Base-by-base conservation (phyloP, 805 yeast species). In the Isabelozyma gotoi region DNA sequence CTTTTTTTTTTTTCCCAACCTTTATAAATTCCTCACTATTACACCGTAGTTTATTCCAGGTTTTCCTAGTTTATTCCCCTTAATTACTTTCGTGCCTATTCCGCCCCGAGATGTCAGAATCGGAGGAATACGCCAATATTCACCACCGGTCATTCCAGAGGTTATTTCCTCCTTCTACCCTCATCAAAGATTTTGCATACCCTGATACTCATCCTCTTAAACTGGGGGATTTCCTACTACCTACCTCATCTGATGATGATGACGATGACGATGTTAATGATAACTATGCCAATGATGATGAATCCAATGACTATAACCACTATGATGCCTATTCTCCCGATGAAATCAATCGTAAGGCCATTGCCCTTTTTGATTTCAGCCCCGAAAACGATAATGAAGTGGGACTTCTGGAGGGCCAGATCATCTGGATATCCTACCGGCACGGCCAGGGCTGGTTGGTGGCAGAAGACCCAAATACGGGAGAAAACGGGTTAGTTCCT, bases 401-500 rank as follows among this genome's bases (percentile, higher is more conserved):
- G 36, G 79, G 76, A 8, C 68, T 94, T 24, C 65, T 57, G 11
- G 95, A 85, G 54, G 96, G 96, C 29, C 97, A 94, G 64, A 63
- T 80, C 11, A 80, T 94, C 2, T 84, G 90, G 79, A 85, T 94
- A 21, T 81, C 85, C 46, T 92, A 91, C 62, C 80, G 95, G 44
- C 96, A 92, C 62, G 98, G 98, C 19, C 97, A 92, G 62, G 99
- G 99, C 6, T 94, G 99, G 99, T 76, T 94, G 3, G 97, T 94
- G 40, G 98, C 97, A 0, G 82, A 80, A 53, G 90, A 89, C 56
- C 84, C 88, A 1, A 73, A 58, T 19, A 76, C 85, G 2, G 89
- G 88, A 1, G 85, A 83, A 49, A 87, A 95, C 10, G 99, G 99
- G 2, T 77, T 94, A 40, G 96, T 94, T 5, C 99, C 99, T 1